Evolutionary conservation across 768 basidiomycete genomes (phyloP).

Genomic region (Boletus vinaceobasis): DNA sequence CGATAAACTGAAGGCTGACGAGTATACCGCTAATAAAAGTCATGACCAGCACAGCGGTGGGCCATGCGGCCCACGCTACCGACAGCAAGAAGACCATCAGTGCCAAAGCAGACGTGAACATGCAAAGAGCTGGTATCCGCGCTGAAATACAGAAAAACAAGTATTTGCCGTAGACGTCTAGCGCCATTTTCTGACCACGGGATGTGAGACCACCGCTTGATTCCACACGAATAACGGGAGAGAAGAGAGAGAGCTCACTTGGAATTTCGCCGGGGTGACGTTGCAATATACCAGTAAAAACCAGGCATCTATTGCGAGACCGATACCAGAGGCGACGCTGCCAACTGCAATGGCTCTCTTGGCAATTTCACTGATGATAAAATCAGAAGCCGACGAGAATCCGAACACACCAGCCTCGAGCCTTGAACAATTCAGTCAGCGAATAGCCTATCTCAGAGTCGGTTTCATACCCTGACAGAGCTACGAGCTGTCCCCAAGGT

Average conservation of each 20-base stretch:
- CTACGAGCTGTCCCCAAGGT: conserved; percentile 44
- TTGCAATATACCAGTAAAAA: conserved; percentile 62
- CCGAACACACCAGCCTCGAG: conserved; percentile 61
- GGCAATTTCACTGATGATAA: conserved; percentile 47
- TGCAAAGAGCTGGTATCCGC: conserved; percentile 59
- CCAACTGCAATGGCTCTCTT: conserved; percentile 53
- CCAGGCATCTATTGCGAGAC: conserved; percentile 62
- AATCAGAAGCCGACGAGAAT: conserved; percentile 51
- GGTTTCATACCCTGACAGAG: conserved; percentile 50
- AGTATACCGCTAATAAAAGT: conserved; percentile 57
- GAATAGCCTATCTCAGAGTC: not conserved
- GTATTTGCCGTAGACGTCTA: conserved; percentile 57
- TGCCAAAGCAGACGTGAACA: conserved; percentile 52
- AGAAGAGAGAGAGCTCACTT: conserved; percentile 36
- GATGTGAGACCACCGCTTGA: not conserved
- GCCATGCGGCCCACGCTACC: conserved; percentile 64
- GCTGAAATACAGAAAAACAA: conserved; percentile 69
- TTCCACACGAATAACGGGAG: too few species aligned
- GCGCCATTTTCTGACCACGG: conserved; percentile 29
- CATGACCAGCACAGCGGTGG: conserved; percentile 55
- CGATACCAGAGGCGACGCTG: conserved; percentile 59
- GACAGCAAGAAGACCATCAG: conserved; percentile 58
- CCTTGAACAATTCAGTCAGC: conserved; percentile 17
- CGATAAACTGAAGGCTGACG: conserved; percentile 63
- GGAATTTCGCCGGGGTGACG: conserved; percentile 48